Percentiles rank a stretch among this genome's conserved stretches.
These are phyloP conservation scores for Bjerkandera adusta DNA, from an alignment of 1,284 basidiomycete genomes.

Conservation along the genomic window DNA sequence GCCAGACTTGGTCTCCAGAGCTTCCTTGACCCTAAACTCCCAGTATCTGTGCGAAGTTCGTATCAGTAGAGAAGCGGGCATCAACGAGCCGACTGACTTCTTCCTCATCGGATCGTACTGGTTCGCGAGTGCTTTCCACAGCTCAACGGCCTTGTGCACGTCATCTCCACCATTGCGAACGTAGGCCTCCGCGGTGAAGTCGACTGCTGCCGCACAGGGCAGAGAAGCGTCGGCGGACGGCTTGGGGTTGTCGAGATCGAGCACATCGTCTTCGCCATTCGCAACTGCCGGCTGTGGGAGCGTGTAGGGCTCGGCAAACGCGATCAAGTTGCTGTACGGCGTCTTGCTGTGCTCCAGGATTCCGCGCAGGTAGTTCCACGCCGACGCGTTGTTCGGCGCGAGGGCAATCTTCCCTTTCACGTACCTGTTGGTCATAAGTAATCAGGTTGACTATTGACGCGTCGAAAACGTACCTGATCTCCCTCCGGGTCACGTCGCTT, in stretches of 20 bases:
- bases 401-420: conserved; percentile 78
- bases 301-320: conserved; percentile 70
- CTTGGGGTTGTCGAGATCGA: conserved; percentile 73
- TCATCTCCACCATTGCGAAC: conserved; percentile 53
- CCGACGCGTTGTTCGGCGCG: conserved; percentile 88
- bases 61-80: background rate
- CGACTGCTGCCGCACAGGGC: conserved; percentile 76
- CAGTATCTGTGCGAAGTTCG: conserved; percentile 31
- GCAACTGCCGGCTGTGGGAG: conserved; percentile 27
- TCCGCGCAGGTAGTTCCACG: conserved; percentile 93
- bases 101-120: conserved; percentile 78
- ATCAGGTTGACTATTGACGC: conserved; percentile 3
- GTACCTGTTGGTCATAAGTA: conserved; percentile 35
- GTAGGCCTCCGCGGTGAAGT: conserved; percentile 83
- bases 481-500: conserved; percentile 56
- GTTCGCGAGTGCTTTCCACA: conserved; percentile 69
- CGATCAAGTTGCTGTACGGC: conserved; percentile 52
- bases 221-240: conserved; percentile 69
- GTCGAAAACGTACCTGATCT: conserved; percentile 59
- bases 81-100: conserved; percentile 48
- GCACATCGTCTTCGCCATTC: conserved; percentile 40
- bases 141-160: conserved; percentile 49
- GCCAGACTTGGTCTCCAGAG: conserved; percentile 1
- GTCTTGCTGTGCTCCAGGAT: conserved; percentile 57
- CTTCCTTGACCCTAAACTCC: conserved; percentile 17